A percentile compares a stretch with the other conserved stretches of the same genome.
phyloP scores from a whole-genome alignment of 768 basidiomycete genomes.

The Scleroderma citrinum region DNA sequence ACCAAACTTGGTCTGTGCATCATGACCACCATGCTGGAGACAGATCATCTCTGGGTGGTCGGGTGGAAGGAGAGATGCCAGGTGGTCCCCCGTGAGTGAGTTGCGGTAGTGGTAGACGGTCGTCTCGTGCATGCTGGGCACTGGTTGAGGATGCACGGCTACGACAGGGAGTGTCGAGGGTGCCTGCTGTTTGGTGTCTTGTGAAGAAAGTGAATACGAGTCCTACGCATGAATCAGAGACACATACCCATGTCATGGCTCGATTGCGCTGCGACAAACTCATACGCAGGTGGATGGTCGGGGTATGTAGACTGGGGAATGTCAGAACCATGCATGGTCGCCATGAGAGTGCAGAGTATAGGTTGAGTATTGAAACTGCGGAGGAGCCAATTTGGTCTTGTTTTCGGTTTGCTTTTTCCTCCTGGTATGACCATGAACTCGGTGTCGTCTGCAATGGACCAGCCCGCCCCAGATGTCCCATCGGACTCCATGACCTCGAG shows the following conservation, averaged over 20 bases:
- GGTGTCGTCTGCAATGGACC: slow-evolving; percentile 22
- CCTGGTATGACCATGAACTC: slow-evolving; percentile 12
- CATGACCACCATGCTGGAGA: slow-evolving; percentile 69
- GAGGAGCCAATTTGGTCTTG: not conserved
- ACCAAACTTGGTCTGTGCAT: slow-evolving; percentile 58
- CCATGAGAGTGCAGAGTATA: not conserved
- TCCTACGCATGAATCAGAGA: not conserved
- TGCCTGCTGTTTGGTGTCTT: slow-evolving; percentile 11
- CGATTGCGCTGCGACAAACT: slow-evolving; percentile 28
- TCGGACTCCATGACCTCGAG: slow-evolving; percentile 68
- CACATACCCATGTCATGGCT: slow-evolving; percentile 22
- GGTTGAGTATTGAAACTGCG: no score
- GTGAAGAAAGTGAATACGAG: not conserved
- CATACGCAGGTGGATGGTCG: slow-evolving; percentile 48
- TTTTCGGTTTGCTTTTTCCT: no score
- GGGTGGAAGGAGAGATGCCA: slow-evolving; percentile 65
- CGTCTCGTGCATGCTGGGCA: slow-evolving; percentile 35
- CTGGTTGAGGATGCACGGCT: slow-evolving; percentile 13
- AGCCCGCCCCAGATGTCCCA: slow-evolving; percentile 3
- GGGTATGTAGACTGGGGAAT: slow-evolving; percentile 9
- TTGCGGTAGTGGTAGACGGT: slow-evolving; percentile 66
- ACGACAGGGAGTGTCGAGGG: slow-evolving; percentile 11
- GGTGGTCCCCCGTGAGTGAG: slow-evolving; percentile 49
- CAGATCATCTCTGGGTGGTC: slow-evolving; percentile 82
- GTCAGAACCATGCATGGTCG: not conserved